Base-by-base conservation (phyloP, 1,139 yeast species). In the Hyphopichia khmerensis region DNA sequence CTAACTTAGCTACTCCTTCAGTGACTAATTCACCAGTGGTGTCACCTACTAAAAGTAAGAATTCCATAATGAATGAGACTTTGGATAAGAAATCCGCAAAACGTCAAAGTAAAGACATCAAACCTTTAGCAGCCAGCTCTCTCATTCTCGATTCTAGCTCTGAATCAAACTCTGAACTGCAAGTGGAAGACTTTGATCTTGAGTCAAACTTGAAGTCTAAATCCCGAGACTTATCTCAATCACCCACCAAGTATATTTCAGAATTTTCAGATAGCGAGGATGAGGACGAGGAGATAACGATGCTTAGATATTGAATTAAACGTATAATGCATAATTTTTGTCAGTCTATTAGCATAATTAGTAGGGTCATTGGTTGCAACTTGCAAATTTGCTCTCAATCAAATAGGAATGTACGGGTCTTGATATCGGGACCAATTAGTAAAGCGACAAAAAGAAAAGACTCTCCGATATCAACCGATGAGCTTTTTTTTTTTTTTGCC, bases 131-230 rank as follows among this genome's bases (percentile, higher is more conserved):
- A 13, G 31, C 31, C 6, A 27, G 15, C 13, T 21, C 24, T 21
- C 13, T 7, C 4, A 23, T 16, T 23, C 27, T 33, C 11, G 34
- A 29, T 30, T 37, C 40, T 13, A 31, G 16, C 18, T 40, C 43
- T 29, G 40, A 37, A 3, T 37, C 43, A 29, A 36, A 24, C 23
- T 36, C 40, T 3, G 40, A 33, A 14, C n/a, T n/a, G n/a, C n/a
- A n/a, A n/a, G n/a, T n/a, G n/a, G n/a, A n/a, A n/a, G n/a, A n/a
- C n/a, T 40, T 40, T 13, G 37, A 32, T 30, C 37, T 40, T n/a
- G 39, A 29, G 18, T 38, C 41, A 15, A 26, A 10, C 27, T 21
- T 23, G 33, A 13, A 33, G 11, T n/a, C 26, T 33, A 14, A 19
- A 10, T 7, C 24, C n/a, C 6, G n/a, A n/a, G 9, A 21, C 24